These are phyloP conservation scores for Hortaea werneckii DNA, from an alignment of 2,329 filamentous ascomycete genomes.

Conservation along the genomic window DNA sequence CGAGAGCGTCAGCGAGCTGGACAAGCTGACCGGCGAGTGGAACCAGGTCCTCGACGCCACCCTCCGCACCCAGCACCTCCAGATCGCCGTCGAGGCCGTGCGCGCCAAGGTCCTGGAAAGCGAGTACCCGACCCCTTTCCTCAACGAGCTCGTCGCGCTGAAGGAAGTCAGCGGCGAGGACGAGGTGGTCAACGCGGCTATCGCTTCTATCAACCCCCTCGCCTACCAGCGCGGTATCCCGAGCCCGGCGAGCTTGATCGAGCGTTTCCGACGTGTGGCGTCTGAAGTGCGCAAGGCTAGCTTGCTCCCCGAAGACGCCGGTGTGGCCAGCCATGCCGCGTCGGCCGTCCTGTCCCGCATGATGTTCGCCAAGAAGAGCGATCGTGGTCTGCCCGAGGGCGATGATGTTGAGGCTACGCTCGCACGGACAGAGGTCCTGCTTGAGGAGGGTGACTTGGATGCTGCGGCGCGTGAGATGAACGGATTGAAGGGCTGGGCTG, in stretches of 20 bases:
- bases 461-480: constrained; percentile 93
- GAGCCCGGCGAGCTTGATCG: constrained; percentile 74
- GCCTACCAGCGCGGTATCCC: constrained; percentile 90
- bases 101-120: constrained; percentile 70
- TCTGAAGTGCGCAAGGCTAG: constrained; percentile 88
- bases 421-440: constrained; percentile 73
- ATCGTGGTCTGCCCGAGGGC: constrained; percentile 60
- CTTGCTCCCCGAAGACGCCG: constrained; percentile 83
- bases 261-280: constrained; percentile 90
- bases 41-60: constrained; percentile 83
- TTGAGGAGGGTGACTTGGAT: constrained; percentile 91
- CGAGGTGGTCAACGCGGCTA: constrained; percentile 74
- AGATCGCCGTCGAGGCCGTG: constrained; percentile 90
- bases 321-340: constrained; percentile 86
- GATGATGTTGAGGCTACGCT: constrained; percentile 91
- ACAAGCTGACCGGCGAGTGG: constrained; percentile 80
- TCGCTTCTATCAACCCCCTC: constrained; percentile 87
- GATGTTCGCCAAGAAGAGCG: constrained; percentile 74
- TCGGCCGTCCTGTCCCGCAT: constrained; percentile 85
- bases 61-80: constrained; percentile 87
- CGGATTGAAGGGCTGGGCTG: constrained; percentile 82
- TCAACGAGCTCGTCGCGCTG: constrained; percentile 83
- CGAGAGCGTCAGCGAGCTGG: constrained; percentile 67
- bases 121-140: constrained; percentile 65
- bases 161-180: constrained; percentile 81